Evolutionary conservation across 768 basidiomycete species (phyloP).

Genomic region (Lanmaoa pseudosensibilis): DNA sequence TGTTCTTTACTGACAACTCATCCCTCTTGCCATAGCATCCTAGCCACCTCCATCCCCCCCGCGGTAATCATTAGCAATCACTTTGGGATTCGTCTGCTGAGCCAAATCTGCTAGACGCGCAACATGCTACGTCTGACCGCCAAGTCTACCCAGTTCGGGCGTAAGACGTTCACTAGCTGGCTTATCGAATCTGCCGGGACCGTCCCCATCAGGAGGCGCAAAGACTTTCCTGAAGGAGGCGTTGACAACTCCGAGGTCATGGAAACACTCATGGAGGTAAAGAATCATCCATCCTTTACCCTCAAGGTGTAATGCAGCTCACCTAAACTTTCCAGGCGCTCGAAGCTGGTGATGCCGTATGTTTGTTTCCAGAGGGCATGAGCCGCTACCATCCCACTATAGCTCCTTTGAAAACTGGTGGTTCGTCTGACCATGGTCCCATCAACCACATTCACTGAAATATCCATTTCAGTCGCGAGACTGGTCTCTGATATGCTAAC

Average conservation of each 20-base stretch:
- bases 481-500: constrained; percentile 77
- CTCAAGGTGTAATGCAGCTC: constrained; percentile 3
- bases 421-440: constrained; percentile 36
- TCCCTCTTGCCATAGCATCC: constrained; percentile 44
- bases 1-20: background rate
- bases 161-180: constrained; percentile 84
- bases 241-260: constrained; percentile 71
- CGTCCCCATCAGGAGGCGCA: constrained; percentile 75
- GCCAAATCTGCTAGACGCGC: constrained; percentile 49
- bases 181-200: constrained; percentile 88
- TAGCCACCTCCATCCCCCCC: constrained; percentile 72
- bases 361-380: constrained; percentile 84
- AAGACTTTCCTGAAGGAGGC: constrained; percentile 57
- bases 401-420: constrained; percentile 85
- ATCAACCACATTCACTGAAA: background rate
- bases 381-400: constrained; percentile 86
- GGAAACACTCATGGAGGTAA: constrained; percentile 65
- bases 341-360: constrained; percentile 74
- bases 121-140: constrained; percentile 84
- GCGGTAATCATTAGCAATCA: constrained; percentile 42
- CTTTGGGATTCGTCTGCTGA: constrained; percentile 6
- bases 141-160: constrained; percentile 85
- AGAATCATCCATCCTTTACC: background rate
- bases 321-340: constrained; percentile 51
- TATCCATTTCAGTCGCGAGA: constrained; percentile 58